Evolutionary conservation across 169 alveolate species (phyloP).

Genomic region (Plasmodium gaboni): DNA sequence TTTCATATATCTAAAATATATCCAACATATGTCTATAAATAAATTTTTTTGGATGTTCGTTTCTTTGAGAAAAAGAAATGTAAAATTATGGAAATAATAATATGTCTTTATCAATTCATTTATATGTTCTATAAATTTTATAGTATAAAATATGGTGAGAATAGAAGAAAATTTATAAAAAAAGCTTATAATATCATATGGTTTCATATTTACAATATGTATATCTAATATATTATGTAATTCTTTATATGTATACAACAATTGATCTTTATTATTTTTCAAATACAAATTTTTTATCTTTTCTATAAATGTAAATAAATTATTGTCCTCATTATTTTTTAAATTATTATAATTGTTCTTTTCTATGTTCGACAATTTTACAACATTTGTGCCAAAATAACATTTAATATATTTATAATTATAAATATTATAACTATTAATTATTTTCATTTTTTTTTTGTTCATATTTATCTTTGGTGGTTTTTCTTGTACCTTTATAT

Average conservation of each 20-base stretch:
- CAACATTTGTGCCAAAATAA: too few relatives aligned
- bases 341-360: not conserved
- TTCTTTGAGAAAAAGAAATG: slow-evolving; percentile 23
- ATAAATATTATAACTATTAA: too few relatives aligned
- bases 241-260: slow-evolving; percentile 21
- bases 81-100: slow-evolving; percentile 26
- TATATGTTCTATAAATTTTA: not conserved
- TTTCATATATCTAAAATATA: slow-evolving; percentile 61
- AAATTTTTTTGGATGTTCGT: not conserved
- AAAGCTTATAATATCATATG: slow-evolving; percentile 29
- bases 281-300: slow-evolving; percentile 17
- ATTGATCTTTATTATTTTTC: not conserved
- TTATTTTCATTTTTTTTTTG: too few relatives aligned
- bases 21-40: slow-evolving; percentile 58
- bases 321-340: not conserved
- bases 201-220: slow-evolving; percentile 21
- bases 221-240: slow-evolving; percentile 19
- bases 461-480: too few relatives aligned
- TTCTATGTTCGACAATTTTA: too few relatives aligned
- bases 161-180: slow-evolving; percentile 66
- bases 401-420: too few relatives aligned
- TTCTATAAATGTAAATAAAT: slow-evolving; percentile 19
- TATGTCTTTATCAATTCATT: slow-evolving; percentile 18
- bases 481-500: too few relatives aligned
- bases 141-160: slow-evolving; percentile 13